These are phyloP conservation scores for Thalassiosira sp. DNA, from an alignment of 352 stramenopile species.

Conservation along the genomic window DNA sequence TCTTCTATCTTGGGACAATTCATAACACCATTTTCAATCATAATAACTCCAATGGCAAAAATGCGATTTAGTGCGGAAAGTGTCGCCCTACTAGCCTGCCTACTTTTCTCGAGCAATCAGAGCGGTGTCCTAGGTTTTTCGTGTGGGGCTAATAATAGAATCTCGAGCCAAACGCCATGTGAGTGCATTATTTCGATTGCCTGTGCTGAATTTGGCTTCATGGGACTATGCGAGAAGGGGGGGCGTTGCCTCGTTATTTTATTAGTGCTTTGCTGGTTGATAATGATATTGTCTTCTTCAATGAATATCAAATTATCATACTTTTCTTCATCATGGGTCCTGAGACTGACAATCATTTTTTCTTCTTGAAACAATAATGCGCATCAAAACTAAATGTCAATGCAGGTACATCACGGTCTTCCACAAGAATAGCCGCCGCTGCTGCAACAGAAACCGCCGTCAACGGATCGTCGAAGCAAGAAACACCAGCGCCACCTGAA, in stretches of 20 bases:
- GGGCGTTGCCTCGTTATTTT: no score
- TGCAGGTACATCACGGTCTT: constrained; percentile 6
- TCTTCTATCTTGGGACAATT: neutral
- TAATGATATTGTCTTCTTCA: neutral
- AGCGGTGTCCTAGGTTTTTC: constrained; percentile 31
- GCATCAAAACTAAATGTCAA: constrained; percentile 8
- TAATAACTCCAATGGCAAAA: constrained; percentile 10
- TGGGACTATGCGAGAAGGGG: no score
- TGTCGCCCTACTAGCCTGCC: constrained; percentile 23
- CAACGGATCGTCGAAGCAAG: constrained; percentile 31
- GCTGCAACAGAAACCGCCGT: constrained; percentile 37
- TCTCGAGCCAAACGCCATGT: constrained; percentile 21
- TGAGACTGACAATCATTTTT: neutral
- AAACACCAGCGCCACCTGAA: constrained; percentile 25
- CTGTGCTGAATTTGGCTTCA: no score
- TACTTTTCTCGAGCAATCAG: constrained; percentile 13
- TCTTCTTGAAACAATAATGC: constrained; percentile 1
- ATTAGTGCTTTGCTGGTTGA: neutral
- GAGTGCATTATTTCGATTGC: neutral
- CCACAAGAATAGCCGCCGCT: constrained; percentile 30
- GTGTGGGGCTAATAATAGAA: constrained; percentile 1
- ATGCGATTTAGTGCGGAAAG: constrained; percentile 26
- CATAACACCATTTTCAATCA: neutral
- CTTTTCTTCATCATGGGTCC: no score
- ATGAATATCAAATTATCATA: no score